Conservation (phyloP, 108 stramenopile species). For the Skeletonema marinoi region DNA sequence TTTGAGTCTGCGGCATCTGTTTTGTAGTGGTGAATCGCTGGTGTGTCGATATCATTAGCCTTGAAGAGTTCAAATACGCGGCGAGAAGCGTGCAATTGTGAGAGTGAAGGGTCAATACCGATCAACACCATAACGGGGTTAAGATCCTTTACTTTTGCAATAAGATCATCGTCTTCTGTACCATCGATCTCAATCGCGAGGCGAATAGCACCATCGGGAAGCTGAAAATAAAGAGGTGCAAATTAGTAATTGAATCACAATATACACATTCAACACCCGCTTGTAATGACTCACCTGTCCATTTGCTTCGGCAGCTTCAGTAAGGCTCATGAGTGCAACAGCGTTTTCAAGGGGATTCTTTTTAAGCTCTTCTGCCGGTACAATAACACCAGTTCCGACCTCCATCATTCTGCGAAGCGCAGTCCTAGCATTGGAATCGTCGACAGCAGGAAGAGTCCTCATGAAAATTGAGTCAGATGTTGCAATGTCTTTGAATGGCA, state of each 20-base stretch:
- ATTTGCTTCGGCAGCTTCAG: conserved; percentile 72
- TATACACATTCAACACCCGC: neutral
- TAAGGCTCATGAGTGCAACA: conserved; percentile 84
- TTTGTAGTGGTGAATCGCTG: conserved; percentile 90
- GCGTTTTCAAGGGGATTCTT: conserved; percentile 91
- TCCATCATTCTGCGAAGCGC: conserved; percentile 90
- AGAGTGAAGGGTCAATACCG: conserved; percentile 64
- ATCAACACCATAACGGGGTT: conserved; percentile 77
- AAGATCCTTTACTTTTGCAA: conserved; percentile 80
- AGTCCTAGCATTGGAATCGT: conserved; percentile 78
- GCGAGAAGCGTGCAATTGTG: conserved; percentile 89
- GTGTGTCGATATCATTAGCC: conserved; percentile 61
- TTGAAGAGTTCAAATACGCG: conserved; percentile 92
- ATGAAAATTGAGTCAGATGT: conserved; percentile 90
- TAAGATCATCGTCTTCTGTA: conserved; percentile 68
- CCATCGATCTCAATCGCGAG: conserved; percentile 87
- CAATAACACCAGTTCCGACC: conserved; percentile 90
- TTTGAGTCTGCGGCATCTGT: conserved; percentile 72
- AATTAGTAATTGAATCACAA: neutral
- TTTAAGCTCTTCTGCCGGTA: conserved; percentile 85
- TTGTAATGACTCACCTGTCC: conserved; percentile 64
- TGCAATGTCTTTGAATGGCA: conserved; percentile 98
- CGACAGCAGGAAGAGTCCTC: conserved; percentile 68
- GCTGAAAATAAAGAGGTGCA: conserved; percentile 22
- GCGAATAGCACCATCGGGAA: conserved; percentile 88